Conservation (phyloP, 1,284 basidiomycete species). For the Marasmius oreades region DNA sequence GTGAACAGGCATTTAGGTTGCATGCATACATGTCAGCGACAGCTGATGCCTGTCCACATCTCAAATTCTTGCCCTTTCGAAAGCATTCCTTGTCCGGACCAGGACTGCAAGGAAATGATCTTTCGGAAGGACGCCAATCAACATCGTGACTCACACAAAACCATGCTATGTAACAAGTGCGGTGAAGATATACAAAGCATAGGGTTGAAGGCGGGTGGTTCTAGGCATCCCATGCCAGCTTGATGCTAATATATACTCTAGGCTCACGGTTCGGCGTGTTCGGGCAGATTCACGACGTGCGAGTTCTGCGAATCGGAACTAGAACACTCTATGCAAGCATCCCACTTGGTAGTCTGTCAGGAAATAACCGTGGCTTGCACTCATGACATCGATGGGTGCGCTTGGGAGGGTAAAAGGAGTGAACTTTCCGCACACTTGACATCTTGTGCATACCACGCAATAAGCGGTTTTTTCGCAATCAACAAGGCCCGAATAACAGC, state of each 20-base stretch:
- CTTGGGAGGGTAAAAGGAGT: constrained; percentile 45
- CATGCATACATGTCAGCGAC: constrained; percentile 62
- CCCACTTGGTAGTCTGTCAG: constrained; percentile 38
- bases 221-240: neutral
- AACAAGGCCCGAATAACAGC: constrained; percentile 41
- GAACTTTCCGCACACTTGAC: constrained; percentile 40
- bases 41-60: constrained; percentile 63
- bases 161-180: constrained; percentile 36
- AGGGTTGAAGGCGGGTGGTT: constrained; percentile 30
- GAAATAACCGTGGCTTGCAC: constrained; percentile 41
- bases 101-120: constrained; percentile 40
- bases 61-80: constrained; percentile 58
- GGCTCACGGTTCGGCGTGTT: constrained; percentile 37
- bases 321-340: constrained; percentile 27
- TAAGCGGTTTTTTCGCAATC: constrained; percentile 56
- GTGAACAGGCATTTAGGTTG: constrained; percentile 59
- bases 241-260: constrained; percentile 16
- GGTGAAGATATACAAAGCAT: constrained; percentile 26
- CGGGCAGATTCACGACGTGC: constrained; percentile 31
- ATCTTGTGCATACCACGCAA: constrained; percentile 57
- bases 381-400: constrained; percentile 52
- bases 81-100: constrained; percentile 50
- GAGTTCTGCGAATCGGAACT: constrained; percentile 35
- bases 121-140: constrained; percentile 42
- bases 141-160: constrained; percentile 33